These are phyloP conservation scores for Solanum aculeatissimum DNA, from an alignment of 305 asterid genomes.

Conservation along the genomic window DNA sequence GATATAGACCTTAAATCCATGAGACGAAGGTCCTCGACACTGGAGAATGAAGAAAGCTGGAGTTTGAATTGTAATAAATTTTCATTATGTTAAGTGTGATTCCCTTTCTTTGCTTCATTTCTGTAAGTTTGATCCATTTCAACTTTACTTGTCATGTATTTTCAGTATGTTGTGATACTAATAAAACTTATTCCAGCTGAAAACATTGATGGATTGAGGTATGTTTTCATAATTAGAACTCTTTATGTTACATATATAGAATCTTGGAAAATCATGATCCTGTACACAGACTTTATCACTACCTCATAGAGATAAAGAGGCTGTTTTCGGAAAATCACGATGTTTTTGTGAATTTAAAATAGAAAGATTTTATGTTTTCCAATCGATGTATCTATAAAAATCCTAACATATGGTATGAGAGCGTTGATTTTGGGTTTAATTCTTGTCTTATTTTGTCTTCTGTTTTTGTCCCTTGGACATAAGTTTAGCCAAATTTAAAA, in stretches of 20 bases:
- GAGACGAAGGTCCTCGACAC: not conserved
- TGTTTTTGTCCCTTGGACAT: not conserved
- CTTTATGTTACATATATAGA: too few relatives aligned
- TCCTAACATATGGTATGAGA: too few relatives aligned
- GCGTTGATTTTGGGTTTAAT: too few relatives aligned
- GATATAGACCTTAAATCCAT: constrained; percentile 18
- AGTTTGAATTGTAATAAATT: not conserved
- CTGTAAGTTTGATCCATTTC: not conserved
- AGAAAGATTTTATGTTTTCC: too few relatives aligned
- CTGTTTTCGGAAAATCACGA: too few relatives aligned
- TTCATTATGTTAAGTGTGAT: not conserved
- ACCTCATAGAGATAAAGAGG: too few relatives aligned
- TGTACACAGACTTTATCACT: too few relatives aligned
- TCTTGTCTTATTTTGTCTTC: not conserved
- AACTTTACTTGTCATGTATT: not conserved
- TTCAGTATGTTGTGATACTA: not conserved
- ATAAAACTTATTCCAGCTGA: not conserved
- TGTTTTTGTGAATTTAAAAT: too few relatives aligned
- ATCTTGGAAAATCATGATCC: too few relatives aligned
- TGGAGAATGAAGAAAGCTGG: not conserved
- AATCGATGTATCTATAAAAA: too few relatives aligned
- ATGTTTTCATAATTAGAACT: too few relatives aligned
- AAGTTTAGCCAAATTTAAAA: not conserved
- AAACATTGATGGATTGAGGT: not conserved
- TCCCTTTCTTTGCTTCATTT: not conserved